Evolutionary conservation across 768 basidiomycete species (phyloP).

Genomic region (Lepiota brunneoincarnata): DNA sequence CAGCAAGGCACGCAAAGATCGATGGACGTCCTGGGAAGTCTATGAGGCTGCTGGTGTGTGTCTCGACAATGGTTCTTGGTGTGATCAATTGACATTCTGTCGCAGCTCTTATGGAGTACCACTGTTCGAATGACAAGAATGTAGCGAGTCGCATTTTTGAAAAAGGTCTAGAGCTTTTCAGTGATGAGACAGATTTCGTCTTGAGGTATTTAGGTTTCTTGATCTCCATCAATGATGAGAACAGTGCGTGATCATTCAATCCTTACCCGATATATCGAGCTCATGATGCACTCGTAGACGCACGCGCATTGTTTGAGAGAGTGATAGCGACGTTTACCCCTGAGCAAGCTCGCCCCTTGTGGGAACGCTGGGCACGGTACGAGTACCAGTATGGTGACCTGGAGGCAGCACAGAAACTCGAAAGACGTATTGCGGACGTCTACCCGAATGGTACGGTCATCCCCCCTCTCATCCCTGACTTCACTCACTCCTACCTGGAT

Average conservation of each 20-base stretch:
- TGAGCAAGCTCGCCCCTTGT: conserved; percentile 79
- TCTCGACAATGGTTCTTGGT: conserved; percentile 3
- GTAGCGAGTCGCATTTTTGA: conserved; percentile 93
- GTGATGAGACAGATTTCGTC: conserved; percentile 82
- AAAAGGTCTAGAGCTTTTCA: conserved; percentile 82
- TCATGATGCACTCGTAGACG: conserved; percentile 56
- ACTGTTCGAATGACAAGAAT: conserved; percentile 72
- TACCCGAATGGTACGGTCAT: conserved; percentile 72
- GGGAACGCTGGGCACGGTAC: conserved; percentile 96
- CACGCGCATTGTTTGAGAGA: conserved; percentile 92
- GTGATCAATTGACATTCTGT: conserved; percentile 2
- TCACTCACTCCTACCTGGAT: not conserved
- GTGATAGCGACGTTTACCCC: conserved; percentile 75
- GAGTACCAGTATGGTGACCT: conserved; percentile 96
- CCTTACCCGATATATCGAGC: not conserved
- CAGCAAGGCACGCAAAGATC: conserved; percentile 72
- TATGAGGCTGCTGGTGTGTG: conserved; percentile 84
- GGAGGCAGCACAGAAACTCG: conserved; percentile 83
- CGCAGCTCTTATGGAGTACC: conserved; percentile 92
- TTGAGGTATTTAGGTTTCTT: conserved; percentile 89
- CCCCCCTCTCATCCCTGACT: conserved; percentile 5
- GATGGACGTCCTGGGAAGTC: conserved; percentile 85
- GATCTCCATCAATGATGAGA: conserved; percentile 92
- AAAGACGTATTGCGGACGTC: conserved; percentile 83
- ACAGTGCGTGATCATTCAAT: conserved; percentile 56